A percentile compares a stretch with the other conserved stretches of the same genome.
Conservation (phyloP, 2,329 filamentous ascomycete genomes). For the Dothideomycetes sp. region DNA sequence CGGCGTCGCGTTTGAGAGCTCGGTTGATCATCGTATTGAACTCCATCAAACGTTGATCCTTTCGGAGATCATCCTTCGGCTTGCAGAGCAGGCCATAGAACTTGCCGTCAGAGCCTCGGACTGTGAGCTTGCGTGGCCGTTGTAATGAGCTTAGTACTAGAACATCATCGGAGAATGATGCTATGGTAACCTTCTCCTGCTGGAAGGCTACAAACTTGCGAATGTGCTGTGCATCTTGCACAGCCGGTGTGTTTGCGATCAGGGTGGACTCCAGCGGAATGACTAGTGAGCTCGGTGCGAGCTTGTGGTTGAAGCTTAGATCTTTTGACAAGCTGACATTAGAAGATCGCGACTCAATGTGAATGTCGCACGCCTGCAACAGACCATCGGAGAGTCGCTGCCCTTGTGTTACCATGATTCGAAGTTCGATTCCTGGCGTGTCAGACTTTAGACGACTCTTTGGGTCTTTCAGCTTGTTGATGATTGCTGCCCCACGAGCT, state of each 20-base stretch:
- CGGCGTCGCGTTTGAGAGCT: conserved; percentile 80
- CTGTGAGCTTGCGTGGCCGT: conserved; percentile 79
- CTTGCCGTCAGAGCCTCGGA: conserved; percentile 79
- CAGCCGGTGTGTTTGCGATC: conserved; percentile 64
- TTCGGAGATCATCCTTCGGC: conserved; percentile 93
- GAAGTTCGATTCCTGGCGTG: conserved; percentile 48
- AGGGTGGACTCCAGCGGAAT: conserved; percentile 81
- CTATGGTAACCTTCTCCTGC: conserved; percentile 73
- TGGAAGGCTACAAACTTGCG: conserved; percentile 76
- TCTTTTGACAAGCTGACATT: conserved; percentile 67
- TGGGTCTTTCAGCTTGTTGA: conserved; percentile 33
- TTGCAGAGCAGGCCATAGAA: conserved; percentile 89
- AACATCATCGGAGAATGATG: conserved; percentile 73
- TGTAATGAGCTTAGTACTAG: conserved; percentile 84
- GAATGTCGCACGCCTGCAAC: conserved; percentile 67
- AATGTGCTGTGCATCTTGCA: conserved; percentile 57
- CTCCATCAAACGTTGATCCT: conserved; percentile 97
- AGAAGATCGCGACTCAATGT: conserved; percentile 59
- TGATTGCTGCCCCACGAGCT: conserved; percentile 33
- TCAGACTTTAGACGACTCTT: conserved; percentile 47
- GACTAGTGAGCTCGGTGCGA: conserved; percentile 72
- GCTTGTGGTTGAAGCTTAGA: conserved; percentile 73
- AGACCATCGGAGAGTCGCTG: conserved; percentile 77
- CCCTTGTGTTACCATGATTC: conserved; percentile 61
- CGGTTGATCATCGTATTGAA: conserved; percentile 98